Base-by-base conservation (phyloP, 129 eudicot genomes). In the Flaveria bidentis region DNA sequence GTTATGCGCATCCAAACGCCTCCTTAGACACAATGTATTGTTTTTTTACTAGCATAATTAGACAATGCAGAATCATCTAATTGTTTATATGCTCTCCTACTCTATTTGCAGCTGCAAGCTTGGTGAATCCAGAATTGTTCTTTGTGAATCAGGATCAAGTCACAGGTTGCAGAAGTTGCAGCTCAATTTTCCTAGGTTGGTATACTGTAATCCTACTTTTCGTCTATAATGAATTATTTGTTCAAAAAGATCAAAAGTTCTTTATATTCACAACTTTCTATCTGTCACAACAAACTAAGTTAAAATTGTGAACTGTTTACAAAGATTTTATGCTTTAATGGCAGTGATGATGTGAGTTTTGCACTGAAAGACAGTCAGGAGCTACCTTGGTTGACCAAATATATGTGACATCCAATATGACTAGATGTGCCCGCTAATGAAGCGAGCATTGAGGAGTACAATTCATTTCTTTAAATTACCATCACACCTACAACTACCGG, bases 141-240 rank as follows among this genome's bases (percentile, higher is more conserved):
- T 95, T 71, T 91, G 97, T 77, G 99, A 95, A 85, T 67, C 97
- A 53, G 97, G 94, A 68, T 85, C 83, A 16, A 88, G 79, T 85
- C 99, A 95, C 85, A 91, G 90, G 80, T 61, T 91, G 83, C 99
- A 95, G 83, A 95, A 91, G 82, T 55, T 95, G 87, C 99, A 95
- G 81, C 92, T 95, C 81, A 95, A 95, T 79, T 91, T 91, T 82
- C 97, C 99, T 11, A 95, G 95, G 99, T 95, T 58, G 75, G 90
- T 86, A 30, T 69, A 4, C 50, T 65, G 41, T 44, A 47, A 25
- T 26, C 28, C 30, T 63, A 25, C 45, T 45, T 50, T 49, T 45
- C 30, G 51, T 42, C 52, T 51, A 13, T 16, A 53, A 39, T n/a
- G 64, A 76, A 15, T n/a, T 47, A 6, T 26, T 23, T 7, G 73